Percentiles rank a stretch among this genome's conserved stretches.
These are phyloP conservation scores for Microbotryum violaceum DNA, from an alignment of 1,284 basidiomycete species.

Conservation along the genomic window DNA sequence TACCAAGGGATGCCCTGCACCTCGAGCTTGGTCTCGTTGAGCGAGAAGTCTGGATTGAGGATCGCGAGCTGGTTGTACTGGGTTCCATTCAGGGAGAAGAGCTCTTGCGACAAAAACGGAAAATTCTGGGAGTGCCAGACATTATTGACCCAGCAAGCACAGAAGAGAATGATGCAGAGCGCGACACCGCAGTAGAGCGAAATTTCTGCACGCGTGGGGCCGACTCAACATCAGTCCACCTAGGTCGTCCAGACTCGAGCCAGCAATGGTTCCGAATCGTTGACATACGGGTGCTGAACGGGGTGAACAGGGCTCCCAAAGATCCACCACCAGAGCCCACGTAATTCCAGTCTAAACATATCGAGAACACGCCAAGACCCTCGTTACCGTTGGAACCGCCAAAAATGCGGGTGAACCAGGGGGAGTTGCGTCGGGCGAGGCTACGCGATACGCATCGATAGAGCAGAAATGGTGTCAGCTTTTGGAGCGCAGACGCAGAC, in stretches of 20 bases:
- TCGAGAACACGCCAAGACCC: slow-evolving; percentile 52
- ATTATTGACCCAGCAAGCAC: slow-evolving; percentile 46
- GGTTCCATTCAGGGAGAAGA: slow-evolving; percentile 54
- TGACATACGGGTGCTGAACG: slow-evolving; percentile 26
- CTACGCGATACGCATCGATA: too few species aligned
- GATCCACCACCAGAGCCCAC: slow-evolving; percentile 30
- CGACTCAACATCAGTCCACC: too few species aligned
- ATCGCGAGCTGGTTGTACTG: slow-evolving; percentile 61
- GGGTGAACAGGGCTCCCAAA: slow-evolving; percentile 29
- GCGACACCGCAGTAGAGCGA: slow-evolving; percentile 8
- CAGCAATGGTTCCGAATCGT: not conserved
- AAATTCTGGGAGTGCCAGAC: slow-evolving; percentile 52
- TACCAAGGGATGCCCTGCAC: slow-evolving; percentile 27
- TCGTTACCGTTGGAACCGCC: slow-evolving; percentile 58
- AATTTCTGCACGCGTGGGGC: too few species aligned
- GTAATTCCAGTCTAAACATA: slow-evolving; percentile 47
- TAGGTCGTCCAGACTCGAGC: too few species aligned
- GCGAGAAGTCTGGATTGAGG: slow-evolving; percentile 74
- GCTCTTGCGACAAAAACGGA: slow-evolving; percentile 55
- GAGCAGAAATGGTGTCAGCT: too few species aligned
- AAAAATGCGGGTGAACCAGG: slow-evolving; percentile 56
- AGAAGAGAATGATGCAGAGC: slow-evolving; percentile 48
- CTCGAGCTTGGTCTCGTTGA: slow-evolving; percentile 54
- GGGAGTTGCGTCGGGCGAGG: slow-evolving; percentile 52
- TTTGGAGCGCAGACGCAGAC: too few species aligned